These are phyloP conservation scores for Xerocomus nothofagi DNA, from an alignment of 1,284 basidiomycete genomes.

Conservation along the genomic window DNA sequence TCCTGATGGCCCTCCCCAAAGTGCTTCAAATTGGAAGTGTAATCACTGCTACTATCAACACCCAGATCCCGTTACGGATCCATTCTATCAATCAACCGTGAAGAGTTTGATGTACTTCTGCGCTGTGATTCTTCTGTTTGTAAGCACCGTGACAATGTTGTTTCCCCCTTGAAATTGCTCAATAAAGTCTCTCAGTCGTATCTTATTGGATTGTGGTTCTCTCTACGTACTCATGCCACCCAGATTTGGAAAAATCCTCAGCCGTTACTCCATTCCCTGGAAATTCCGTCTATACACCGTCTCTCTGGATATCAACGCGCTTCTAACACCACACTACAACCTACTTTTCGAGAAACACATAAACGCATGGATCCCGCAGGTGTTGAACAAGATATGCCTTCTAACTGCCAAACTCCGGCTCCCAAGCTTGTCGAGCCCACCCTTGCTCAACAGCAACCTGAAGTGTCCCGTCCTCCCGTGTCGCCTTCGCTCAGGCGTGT, in stretches of 20 bases:
- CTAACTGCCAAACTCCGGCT: constrained; percentile 43
- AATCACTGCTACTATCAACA: constrained; percentile 95
- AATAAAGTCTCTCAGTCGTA: constrained; percentile 69
- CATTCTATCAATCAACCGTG: constrained; percentile 96
- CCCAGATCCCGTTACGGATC: constrained; percentile 88
- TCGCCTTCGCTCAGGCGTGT: constrained; percentile 47
- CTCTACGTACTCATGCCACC: constrained; percentile 94
- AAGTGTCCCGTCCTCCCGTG: constrained; percentile 21
- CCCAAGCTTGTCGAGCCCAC: constrained; percentile 22
- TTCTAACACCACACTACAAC: constrained; percentile 30
- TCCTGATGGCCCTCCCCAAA: constrained; percentile 47
- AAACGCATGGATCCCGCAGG: constrained; percentile 47
- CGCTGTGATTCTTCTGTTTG: constrained; percentile 84
- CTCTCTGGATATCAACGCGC: constrained; percentile 64
- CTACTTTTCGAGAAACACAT: constrained; percentile 30
- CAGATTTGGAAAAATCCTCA: constrained; percentile 99
- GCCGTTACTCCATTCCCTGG: constrained; percentile 71
- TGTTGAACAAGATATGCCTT: constrained; percentile 34
- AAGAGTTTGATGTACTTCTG: constrained; percentile 95
- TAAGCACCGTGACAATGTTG: constrained; percentile 46
- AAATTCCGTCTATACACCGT: constrained; percentile 58
- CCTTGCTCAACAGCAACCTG: constrained; percentile 16
- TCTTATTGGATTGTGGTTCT: constrained; percentile 97
- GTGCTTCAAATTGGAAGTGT: constrained; percentile 74
- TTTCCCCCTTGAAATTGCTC: constrained; percentile 1